These are phyloP conservation scores for Zostera marina DNA, from an alignment of 116 monocot species.

Conservation along the genomic window DNA sequence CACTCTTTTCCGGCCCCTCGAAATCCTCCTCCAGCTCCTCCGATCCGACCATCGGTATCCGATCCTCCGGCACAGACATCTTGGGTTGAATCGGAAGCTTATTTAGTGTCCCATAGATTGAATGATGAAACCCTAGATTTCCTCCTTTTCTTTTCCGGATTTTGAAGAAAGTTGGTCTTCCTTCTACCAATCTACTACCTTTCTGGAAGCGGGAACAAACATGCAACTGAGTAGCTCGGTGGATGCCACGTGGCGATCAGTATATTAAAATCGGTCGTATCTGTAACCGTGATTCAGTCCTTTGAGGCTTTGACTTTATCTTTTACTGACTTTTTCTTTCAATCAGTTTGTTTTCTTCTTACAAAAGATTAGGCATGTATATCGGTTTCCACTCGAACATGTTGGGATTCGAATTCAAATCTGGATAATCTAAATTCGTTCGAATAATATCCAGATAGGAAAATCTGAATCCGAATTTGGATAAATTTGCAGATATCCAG, in stretches of 20 bases:
- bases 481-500: no score
- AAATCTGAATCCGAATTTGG: no score
- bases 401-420: no score
- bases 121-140: not conserved
- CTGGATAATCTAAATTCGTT: no score
- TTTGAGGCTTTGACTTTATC: no score
- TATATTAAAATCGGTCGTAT: no score
- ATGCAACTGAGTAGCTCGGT: not conserved
- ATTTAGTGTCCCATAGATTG: not conserved
- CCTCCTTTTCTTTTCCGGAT: not conserved
- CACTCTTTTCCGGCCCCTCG: not conserved
- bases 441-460: no score
- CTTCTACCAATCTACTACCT: not conserved
- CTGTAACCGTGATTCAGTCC: no score
- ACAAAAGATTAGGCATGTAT: no score
- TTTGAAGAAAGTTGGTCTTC: not conserved
- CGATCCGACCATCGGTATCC: not conserved
- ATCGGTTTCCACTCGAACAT: no score
- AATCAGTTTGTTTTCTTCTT: no score
- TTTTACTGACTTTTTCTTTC: no score
- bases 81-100: not conserved
- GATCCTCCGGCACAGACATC: not conserved
- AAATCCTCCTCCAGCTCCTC: not conserved
- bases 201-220: conserved; percentile 3
- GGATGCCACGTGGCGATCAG: not conserved